Conservation (phyloP, 1,284 basidiomycete genomes). For the Sporisorium exsertum region DNA sequence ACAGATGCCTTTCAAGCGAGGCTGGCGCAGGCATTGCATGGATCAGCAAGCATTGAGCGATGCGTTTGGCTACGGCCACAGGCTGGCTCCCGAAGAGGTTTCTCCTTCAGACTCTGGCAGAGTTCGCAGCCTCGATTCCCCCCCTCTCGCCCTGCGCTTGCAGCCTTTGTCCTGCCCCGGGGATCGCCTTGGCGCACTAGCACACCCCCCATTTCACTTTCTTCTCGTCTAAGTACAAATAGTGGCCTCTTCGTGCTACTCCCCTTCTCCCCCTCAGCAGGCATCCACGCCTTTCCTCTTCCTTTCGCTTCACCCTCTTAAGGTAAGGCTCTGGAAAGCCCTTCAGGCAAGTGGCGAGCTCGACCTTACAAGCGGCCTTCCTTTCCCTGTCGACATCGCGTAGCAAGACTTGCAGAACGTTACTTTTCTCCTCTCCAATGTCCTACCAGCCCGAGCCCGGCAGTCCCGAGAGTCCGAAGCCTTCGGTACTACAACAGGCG, state of each 20-base stretch:
- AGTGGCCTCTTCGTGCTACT: background rate
- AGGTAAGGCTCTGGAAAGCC: no score
- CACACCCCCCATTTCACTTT: background rate
- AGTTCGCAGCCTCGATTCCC: background rate
- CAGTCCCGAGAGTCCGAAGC: background rate
- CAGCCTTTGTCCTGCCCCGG: background rate
- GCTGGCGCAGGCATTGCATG: constrained; percentile 19
- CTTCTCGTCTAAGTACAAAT: constrained; percentile 1
- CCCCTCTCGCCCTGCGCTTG: background rate
- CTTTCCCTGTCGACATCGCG: no score
- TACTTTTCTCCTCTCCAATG: background rate
- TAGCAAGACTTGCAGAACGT: background rate
- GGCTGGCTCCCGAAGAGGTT: background rate
- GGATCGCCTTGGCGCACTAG: no score
- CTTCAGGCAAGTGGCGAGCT: no score
- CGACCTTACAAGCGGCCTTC: no score
- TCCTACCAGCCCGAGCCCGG: background rate
- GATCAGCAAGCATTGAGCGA: background rate
- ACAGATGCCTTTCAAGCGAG: constrained; percentile 11
- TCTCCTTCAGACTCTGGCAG: background rate
- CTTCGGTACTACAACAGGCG: background rate
- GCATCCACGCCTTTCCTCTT: background rate
- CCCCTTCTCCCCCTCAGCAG: background rate
- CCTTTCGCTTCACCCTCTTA: no score
- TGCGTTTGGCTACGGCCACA: background rate